Evolutionary conservation across 2,329 filamentous ascomycete genomes (phyloP).

Genomic region (Sporothrix curviconia): DNA sequence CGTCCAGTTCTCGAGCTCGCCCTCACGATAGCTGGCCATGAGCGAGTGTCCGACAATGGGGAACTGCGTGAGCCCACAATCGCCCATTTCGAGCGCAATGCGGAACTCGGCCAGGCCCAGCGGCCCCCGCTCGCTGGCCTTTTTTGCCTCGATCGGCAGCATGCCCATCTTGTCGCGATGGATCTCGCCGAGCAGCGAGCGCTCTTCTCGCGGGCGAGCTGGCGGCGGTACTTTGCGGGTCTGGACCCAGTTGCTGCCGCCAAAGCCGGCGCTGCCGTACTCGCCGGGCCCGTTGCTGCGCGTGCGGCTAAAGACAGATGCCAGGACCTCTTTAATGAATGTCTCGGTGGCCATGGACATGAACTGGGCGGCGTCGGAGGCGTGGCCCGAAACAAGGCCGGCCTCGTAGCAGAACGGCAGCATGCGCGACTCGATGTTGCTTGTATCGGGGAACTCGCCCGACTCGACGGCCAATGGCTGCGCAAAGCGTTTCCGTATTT

Average conservation of each 20-base stretch:
- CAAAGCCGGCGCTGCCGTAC: conserved; percentile 55
- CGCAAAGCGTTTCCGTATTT: conserved; percentile 59
- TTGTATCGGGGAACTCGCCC: conserved; percentile 62
- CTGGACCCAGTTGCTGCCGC: conserved; percentile 65
- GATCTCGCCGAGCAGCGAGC: conserved; percentile 65
- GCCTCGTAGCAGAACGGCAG: conserved; percentile 62
- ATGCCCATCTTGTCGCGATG: conserved; percentile 68
- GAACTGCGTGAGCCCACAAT: conserved; percentile 70
- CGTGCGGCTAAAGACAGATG: conserved; percentile 57
- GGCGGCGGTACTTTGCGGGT: conserved; percentile 70
- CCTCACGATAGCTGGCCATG: conserved; percentile 64
- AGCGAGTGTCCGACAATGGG: conserved; percentile 67
- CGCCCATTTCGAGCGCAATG: conserved; percentile 67
- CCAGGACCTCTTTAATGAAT: conserved; percentile 60
- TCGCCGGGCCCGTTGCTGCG: conserved; percentile 59
- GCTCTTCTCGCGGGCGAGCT: conserved; percentile 71
- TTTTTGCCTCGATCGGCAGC: conserved; percentile 73
- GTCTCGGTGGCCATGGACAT: conserved; percentile 60
- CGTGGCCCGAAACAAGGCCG: conserved; percentile 54
- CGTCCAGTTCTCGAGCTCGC: conserved; percentile 63
- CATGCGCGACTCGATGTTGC: conserved; percentile 58
- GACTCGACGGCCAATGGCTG: conserved; percentile 61
- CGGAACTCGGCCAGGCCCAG: conserved; percentile 73
- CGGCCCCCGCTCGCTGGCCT: conserved; percentile 62
- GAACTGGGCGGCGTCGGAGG: conserved; percentile 54